Evolutionary conservation across 495 filamentous ascomycete genomes (phyloP).

Genomic region (Achaetomiella virescens): DNA sequence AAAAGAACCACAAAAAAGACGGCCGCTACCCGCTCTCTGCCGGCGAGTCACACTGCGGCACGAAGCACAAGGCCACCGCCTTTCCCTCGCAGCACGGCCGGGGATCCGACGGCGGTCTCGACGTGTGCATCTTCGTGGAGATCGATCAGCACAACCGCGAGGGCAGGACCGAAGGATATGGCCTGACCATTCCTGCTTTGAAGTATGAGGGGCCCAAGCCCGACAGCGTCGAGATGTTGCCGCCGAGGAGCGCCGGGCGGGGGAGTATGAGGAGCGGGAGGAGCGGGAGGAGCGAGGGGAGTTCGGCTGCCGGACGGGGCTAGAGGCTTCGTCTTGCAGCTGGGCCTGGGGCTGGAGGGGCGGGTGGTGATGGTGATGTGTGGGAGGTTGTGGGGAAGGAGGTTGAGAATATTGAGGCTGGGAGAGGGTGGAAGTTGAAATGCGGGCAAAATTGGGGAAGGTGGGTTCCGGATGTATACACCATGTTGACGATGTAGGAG

Average conservation of each 20-base stretch:
- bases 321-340: neutral
- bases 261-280: neutral
- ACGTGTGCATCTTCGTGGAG: conserved; percentile 65
- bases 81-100: conserved; percentile 45
- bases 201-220: conserved; percentile 26
- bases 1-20: conserved; percentile 41
- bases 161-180: conserved; percentile 62
- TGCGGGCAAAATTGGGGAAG: too few relatives aligned
- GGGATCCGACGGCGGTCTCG: conserved; percentile 55
- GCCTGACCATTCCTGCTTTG: conserved; percentile 52
- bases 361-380: neutral
- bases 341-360: neutral
- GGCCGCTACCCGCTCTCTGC: conserved; percentile 57
- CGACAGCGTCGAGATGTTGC: conserved; percentile 8
- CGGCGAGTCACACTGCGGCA: conserved; percentile 61
- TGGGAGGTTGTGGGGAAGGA: neutral
- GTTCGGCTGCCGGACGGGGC: neutral
- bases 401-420: neutral
- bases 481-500: too few relatives aligned
- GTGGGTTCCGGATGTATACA: too few relatives aligned
- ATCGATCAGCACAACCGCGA: conserved; percentile 58
- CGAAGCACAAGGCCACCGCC: conserved; percentile 54
- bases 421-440: neutral
- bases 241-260: conserved; percentile 8
- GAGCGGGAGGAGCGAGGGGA: neutral